Conservation (phyloP, 345 rosid species). For the Salix udensis region DNA sequence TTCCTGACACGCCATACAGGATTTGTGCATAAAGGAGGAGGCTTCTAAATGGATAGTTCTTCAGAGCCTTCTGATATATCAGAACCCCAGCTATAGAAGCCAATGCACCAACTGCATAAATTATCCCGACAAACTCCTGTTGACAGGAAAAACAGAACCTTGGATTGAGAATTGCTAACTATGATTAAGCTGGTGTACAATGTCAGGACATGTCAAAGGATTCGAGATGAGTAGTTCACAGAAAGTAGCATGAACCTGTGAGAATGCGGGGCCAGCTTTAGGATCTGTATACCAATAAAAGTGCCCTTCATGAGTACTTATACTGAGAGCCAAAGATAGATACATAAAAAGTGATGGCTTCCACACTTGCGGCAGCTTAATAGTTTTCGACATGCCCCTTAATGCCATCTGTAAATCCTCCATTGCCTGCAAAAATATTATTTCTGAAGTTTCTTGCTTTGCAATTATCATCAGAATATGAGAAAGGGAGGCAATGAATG, state of each 20-base stretch:
- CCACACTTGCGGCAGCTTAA: constrained; percentile 72
- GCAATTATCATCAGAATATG: not conserved
- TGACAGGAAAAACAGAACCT: not conserved
- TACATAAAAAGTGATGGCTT: constrained; percentile 81
- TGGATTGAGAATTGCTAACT: not conserved
- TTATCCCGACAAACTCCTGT: constrained; percentile 66
- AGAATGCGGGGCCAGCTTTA: constrained; percentile 69
- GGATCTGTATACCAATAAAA: constrained; percentile 88
- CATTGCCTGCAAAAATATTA: constrained; percentile 30
- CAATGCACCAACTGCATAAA: constrained; percentile 63
- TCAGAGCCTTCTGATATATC: constrained; percentile 68
- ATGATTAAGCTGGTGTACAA: not conserved
- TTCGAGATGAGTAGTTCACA: not conserved
- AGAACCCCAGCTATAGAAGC: constrained; percentile 76
- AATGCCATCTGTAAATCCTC: constrained; percentile 46
- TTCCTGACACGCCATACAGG: constrained; percentile 55
- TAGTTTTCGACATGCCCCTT: constrained; percentile 53
- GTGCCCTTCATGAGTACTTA: constrained; percentile 75
- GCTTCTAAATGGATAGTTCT: constrained; percentile 55
- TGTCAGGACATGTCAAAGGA: not conserved
- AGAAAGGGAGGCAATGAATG: not conserved
- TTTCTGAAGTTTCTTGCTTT: not conserved
- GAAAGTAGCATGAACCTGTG: constrained; percentile 41
- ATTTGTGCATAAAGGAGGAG: constrained; percentile 59
- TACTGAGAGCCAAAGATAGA: constrained; percentile 64